Conservation (phyloP, 2,329 filamentous ascomycete species). For the Exserohilum turcica region DNA sequence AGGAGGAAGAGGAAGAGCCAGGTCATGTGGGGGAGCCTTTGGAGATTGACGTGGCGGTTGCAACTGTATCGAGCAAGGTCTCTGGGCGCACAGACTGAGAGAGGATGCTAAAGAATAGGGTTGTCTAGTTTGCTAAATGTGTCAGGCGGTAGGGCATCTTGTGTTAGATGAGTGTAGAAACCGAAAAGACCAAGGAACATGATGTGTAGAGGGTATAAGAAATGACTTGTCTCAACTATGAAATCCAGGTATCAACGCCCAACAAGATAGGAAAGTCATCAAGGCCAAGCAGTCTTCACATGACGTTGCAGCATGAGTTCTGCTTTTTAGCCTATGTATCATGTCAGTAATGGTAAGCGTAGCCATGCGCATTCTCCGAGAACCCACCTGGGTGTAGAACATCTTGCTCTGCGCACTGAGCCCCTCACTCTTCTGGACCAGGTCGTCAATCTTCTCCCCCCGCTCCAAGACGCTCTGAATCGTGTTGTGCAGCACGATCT, state of each 20-base stretch:
- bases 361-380: too few relatives aligned
- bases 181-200: not conserved
- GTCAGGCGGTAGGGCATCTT: not conserved
- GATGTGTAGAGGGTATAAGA: not conserved
- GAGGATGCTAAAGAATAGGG: too few relatives aligned
- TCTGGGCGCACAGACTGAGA: too few relatives aligned
- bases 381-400: constrained; percentile 81
- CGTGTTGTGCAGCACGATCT: constrained; percentile 96
- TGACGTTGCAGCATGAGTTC: constrained; percentile 64
- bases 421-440: constrained; percentile 91
- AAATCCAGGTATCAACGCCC: constrained; percentile 4
- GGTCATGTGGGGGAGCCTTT: too few relatives aligned
- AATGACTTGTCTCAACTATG: constrained; percentile 8
- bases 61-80: too few relatives aligned
- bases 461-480: constrained; percentile 87
- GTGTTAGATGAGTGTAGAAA: not conserved
- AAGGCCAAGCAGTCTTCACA: constrained; percentile 46
- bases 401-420: constrained; percentile 93
- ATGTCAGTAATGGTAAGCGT: not conserved
- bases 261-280: not conserved
- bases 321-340: constrained; percentile 61
- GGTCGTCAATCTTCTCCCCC: constrained; percentile 93
- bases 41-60: too few relatives aligned
- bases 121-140: not conserved
- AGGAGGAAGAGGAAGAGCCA: too few relatives aligned